Conservation (phyloP, 768 basidiomycete species). For the Russula sp. region DNA sequence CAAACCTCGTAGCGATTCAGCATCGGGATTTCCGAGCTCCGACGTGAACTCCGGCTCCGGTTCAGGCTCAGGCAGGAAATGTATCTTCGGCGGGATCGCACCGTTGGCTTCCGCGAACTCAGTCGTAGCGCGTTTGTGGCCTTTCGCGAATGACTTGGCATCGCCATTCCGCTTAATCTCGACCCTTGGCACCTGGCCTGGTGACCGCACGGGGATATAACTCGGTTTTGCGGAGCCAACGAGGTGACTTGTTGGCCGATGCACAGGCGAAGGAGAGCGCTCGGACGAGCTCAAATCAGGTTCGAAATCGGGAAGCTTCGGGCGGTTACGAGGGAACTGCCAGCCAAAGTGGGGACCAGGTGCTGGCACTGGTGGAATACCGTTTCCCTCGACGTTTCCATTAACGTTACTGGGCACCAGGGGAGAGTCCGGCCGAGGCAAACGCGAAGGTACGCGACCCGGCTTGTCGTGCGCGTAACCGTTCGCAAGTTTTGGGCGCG, state of each 20-base stretch:
- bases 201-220: slow-evolving; percentile 42
- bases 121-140: slow-evolving; percentile 28
- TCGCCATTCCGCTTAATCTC: slow-evolving; percentile 19
- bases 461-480: slow-evolving; percentile 5
- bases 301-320: slow-evolving; percentile 38
- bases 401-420: not conserved
- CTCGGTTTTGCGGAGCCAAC: slow-evolving; percentile 31
- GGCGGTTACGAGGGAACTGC: slow-evolving; percentile 34
- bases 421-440: slow-evolving; percentile 14
- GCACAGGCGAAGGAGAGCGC: slow-evolving; percentile 24
- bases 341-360: slow-evolving; percentile 33
- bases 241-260: slow-evolving; percentile 26
- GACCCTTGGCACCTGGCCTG: slow-evolving; percentile 30
- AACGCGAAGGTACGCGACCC: not conserved
- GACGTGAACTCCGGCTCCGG: slow-evolving; percentile 2
- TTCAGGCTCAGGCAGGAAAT: slow-evolving; percentile 13
- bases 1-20: slow-evolving; percentile 12
- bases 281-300: slow-evolving; percentile 31
- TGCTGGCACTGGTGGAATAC: slow-evolving; percentile 20
- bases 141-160: slow-evolving; percentile 25
- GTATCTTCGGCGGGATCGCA: slow-evolving; percentile 26
- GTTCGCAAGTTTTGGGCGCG: not conserved
- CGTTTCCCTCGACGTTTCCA: slow-evolving; percentile 13
- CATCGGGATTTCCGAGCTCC: not conserved
- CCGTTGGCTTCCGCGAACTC: slow-evolving; percentile 29